Conservation (phyloP, 352 stramenopile genomes). For the Globisporangium cederbergense region DNA sequence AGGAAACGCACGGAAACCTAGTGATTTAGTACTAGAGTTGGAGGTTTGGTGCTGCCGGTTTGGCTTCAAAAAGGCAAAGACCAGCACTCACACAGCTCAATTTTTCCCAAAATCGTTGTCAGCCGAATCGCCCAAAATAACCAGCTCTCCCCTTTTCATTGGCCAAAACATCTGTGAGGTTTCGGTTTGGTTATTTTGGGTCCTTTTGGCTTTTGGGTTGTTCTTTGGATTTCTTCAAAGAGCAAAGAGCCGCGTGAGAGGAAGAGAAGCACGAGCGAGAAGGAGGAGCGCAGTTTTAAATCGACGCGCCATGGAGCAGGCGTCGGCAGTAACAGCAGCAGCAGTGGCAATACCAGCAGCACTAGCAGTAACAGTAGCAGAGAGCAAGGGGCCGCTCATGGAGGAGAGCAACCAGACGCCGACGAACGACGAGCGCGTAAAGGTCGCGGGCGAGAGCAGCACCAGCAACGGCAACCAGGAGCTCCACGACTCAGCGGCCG, state of each 20-base stretch:
- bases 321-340: background rate
- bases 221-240: constrained; percentile 12
- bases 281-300: constrained; percentile 2
- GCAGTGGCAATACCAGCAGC: background rate
- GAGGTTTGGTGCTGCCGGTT: background rate
- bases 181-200: background rate
- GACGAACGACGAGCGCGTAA: background rate
- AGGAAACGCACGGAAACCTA: background rate
- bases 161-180: background rate
- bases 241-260: constrained; percentile 1
- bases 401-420: constrained; percentile 3
- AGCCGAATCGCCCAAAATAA: background rate
- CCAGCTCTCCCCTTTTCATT: background rate
- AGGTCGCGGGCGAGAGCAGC: background rate
- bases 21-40: background rate
- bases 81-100: constrained; percentile 4
- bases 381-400: background rate
- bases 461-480: constrained; percentile 5
- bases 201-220: background rate
- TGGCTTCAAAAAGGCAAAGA: background rate
- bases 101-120: background rate
- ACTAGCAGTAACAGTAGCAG: background rate
- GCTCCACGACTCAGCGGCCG: constrained; percentile 2
- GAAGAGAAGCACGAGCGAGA: background rate
- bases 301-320: constrained; percentile 10